phyloP scores from a whole-genome alignment of 257 asterid species.

The Nicotiana benthamiana region DNA sequence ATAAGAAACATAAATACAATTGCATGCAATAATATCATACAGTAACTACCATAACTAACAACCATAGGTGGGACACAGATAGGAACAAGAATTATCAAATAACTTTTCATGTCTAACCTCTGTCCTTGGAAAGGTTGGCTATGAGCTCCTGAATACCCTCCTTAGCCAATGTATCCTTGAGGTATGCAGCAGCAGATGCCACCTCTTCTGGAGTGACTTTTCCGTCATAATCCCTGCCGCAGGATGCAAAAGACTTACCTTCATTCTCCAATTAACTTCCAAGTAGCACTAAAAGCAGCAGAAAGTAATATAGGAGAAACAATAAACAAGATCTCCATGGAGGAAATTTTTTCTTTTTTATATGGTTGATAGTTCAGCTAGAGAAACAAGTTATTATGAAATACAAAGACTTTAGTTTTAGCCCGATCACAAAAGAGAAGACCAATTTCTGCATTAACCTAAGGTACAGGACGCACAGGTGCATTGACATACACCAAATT shows the following conservation, averaged over 20 bases:
- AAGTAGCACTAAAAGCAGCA: not conserved
- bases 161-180: constrained; percentile 87
- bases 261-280: constrained; percentile 1
- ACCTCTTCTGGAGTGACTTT: constrained; percentile 98
- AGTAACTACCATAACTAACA: too few relatives aligned
- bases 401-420: not conserved
- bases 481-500: not conserved
- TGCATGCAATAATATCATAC: too few relatives aligned
- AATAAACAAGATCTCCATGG: not conserved
- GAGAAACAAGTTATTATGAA: not conserved
- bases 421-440: not conserved
- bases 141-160: constrained; percentile 90
- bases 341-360: not conserved
- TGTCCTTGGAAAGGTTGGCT: constrained; percentile 76
- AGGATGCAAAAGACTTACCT: not conserved
- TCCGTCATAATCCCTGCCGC: constrained; percentile 82
- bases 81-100: constrained; percentile 9
- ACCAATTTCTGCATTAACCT: not conserved
- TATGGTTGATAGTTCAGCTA: not conserved
- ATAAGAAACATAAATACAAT: too few relatives aligned
- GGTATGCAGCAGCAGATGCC: constrained; percentile 86
- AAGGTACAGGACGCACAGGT: not conserved
- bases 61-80: too few relatives aligned
- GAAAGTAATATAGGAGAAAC: not conserved
- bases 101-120: constrained; percentile 42